Conservation (phyloP, 257 asterid species). For the Solanum appendiculatum region DNA sequence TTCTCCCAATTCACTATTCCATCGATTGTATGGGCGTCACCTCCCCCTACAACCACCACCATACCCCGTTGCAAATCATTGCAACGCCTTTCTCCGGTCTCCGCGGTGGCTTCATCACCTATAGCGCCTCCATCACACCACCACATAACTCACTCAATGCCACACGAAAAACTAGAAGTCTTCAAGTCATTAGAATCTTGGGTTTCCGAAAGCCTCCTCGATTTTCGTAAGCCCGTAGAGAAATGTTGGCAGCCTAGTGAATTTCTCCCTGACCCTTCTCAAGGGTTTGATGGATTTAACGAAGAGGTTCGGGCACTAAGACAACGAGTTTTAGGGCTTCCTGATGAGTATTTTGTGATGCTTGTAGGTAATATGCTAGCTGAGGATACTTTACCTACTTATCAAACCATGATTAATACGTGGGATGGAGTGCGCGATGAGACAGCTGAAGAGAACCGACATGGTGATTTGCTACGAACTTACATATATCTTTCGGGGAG, state of each 20-base stretch:
- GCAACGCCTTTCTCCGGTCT: neutral
- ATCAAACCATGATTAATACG: conserved; percentile 14
- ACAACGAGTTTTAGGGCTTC: conserved; percentile 6
- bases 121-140: neutral
- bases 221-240: conserved; percentile 22
- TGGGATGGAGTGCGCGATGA: conserved; percentile 15
- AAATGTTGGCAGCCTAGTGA: conserved; percentile 34
- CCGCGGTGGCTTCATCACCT: neutral
- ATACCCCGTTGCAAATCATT: neutral
- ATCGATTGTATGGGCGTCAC: neutral
- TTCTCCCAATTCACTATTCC: neutral
- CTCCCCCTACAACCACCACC: neutral
- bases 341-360: conserved; percentile 23
- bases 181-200: conserved; percentile 28
- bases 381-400: conserved; percentile 27
- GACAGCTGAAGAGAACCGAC: conserved; percentile 34
- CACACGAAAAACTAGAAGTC: conserved; percentile 11
- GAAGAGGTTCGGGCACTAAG: conserved; percentile 19
- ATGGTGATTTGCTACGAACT: conserved; percentile 23
- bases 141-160: conserved; percentile 13
- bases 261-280: conserved; percentile 24
- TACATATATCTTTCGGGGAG: conserved; percentile 35
- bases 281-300: neutral
- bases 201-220: conserved; percentile 13
- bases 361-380: conserved; percentile 24